Percentiles rank a stretch among this genome's conserved stretches.
phyloP scores from a whole-genome alignment of 495 filamentous ascomycete genomes.

The Annulohypoxylon bovei region DNA sequence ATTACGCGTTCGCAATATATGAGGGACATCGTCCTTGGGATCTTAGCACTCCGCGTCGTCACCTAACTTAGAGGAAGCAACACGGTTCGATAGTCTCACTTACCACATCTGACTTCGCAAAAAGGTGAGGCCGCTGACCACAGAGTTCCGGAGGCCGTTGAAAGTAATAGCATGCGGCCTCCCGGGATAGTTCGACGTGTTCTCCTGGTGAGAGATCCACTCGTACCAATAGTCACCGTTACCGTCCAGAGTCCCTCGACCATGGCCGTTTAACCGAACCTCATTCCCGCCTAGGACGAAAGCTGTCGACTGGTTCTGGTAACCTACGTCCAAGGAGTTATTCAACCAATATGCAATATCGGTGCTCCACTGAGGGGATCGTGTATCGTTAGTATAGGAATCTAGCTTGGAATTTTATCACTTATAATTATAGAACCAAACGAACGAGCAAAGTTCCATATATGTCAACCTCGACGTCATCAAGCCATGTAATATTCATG shows the following conservation, averaged over 20 bases:
- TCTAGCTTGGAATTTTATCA: neutral
- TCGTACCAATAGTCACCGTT: constrained; percentile 8
- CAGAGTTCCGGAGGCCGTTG: constrained; percentile 1
- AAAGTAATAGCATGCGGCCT: constrained; percentile 6
- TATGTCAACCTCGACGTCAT: neutral
- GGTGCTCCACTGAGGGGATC: neutral
- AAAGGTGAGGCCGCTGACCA: neutral
- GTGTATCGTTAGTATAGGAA: neutral
- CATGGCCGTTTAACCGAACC: neutral
- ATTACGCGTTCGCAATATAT: constrained; percentile 3
- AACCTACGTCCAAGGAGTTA: constrained; percentile 2
- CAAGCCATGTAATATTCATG: constrained; percentile 8
- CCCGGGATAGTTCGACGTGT: constrained; percentile 1
- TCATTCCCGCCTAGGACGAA: neutral
- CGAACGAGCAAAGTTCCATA: neutral
- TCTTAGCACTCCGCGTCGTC: neutral
- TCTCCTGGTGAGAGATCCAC: constrained; percentile 3
- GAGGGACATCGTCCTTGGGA: constrained; percentile 2
- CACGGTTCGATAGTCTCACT: neutral
- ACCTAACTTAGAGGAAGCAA: no score
- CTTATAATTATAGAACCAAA: neutral
- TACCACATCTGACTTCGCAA: constrained; percentile 11
- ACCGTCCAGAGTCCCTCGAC: neutral
- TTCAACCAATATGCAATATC: constrained; percentile 5
- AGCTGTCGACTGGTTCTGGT: constrained; percentile 1